Evolutionary conservation across 2,329 filamentous ascomycete species (phyloP).

Genomic region (Monascus ruber): DNA sequence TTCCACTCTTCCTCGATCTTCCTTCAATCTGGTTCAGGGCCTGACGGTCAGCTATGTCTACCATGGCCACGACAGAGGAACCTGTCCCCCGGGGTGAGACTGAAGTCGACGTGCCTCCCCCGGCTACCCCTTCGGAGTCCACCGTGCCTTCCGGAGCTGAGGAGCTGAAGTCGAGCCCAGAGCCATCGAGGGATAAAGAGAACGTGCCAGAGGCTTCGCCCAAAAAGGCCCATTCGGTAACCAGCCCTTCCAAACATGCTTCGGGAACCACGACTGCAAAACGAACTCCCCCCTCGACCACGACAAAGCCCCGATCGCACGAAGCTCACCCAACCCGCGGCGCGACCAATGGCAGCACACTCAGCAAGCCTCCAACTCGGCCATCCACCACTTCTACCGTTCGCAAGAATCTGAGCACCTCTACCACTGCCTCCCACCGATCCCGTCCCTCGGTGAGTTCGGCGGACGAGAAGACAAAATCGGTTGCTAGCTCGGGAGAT

Average conservation of each 20-base stretch:
- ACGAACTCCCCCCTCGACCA: slow-evolving; percentile 23
- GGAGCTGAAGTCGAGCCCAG: slow-evolving; percentile 24
- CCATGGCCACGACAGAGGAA: slow-evolving; percentile 26
- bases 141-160: slow-evolving; percentile 22
- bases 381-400: slow-evolving; percentile 21
- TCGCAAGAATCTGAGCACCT: slow-evolving; percentile 26
- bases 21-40: too few species aligned
- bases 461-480: slow-evolving; percentile 31
- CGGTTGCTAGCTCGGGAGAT: slow-evolving; percentile 33
- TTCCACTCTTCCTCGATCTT: too few species aligned
- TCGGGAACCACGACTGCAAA: slow-evolving; percentile 24
- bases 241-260: slow-evolving; percentile 20
- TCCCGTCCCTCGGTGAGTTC: slow-evolving; percentile 33
- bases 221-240: slow-evolving; percentile 19
- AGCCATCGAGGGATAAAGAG: slow-evolving; percentile 23
- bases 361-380: slow-evolving; percentile 36
- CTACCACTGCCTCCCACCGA: slow-evolving; percentile 27
- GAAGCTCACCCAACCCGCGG: slow-evolving; percentile 15
- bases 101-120: slow-evolving; percentile 19
- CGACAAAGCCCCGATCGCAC: slow-evolving; percentile 10
- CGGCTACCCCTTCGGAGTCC: slow-evolving; percentile 24
- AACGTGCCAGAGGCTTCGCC: slow-evolving; percentile 16
- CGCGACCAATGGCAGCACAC: slow-evolving; percentile 23
- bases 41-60: slow-evolving; percentile 1
- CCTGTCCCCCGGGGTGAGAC: slow-evolving; percentile 15